These are phyloP conservation scores for Neospermospora avenae DNA, from an alignment of 2,329 filamentous ascomycete species.

Conservation along the genomic window DNA sequence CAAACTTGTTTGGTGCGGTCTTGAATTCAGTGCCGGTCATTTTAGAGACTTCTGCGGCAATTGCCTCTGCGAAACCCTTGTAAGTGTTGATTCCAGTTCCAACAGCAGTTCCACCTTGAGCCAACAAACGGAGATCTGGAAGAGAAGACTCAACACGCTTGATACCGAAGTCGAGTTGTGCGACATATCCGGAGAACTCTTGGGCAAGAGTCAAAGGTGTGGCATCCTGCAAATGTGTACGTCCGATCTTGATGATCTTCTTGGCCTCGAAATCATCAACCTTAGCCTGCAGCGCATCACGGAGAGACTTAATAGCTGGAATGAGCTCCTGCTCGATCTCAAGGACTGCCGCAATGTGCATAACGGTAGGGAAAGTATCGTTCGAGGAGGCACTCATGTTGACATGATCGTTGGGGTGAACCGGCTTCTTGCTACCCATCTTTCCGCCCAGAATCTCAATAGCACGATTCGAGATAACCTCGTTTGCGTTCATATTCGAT, in stretches of 20 bases:
- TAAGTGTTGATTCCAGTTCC: slow-evolving; percentile 98
- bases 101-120: slow-evolving; percentile 94
- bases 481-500: slow-evolving; percentile 99
- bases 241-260: slow-evolving; percentile 97
- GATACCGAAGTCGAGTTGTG: slow-evolving; percentile 88
- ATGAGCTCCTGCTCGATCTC: slow-evolving; percentile 85
- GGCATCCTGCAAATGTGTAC: slow-evolving; percentile 95
- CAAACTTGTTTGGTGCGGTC: slow-evolving; percentile 98
- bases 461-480: slow-evolving; percentile 98
- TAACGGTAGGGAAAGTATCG: slow-evolving; percentile 98
- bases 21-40: slow-evolving; percentile 92
- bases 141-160: slow-evolving; percentile 80
- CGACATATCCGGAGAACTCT: slow-evolving; percentile 96
- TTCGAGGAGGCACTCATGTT: slow-evolving; percentile 99
- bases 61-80: slow-evolving; percentile 89
- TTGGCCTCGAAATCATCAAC: slow-evolving; percentile 78
- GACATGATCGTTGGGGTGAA: slow-evolving; percentile 99
- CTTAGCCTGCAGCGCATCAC: slow-evolving; percentile 82
- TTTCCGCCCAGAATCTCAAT: slow-evolving; percentile 94
- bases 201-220: slow-evolving; percentile 93
- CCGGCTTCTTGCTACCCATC: slow-evolving; percentile 96
- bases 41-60: slow-evolving; percentile 85
- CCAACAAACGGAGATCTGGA: slow-evolving; percentile 80
- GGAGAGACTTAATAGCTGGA: slow-evolving; percentile 77
- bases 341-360: slow-evolving; percentile 97